Evolutionary conservation across 2,329 filamentous ascomycete genomes (phyloP), one percentile per base, ranked within the genome.

Genomic region (Blumeriella jaapii): DNA sequence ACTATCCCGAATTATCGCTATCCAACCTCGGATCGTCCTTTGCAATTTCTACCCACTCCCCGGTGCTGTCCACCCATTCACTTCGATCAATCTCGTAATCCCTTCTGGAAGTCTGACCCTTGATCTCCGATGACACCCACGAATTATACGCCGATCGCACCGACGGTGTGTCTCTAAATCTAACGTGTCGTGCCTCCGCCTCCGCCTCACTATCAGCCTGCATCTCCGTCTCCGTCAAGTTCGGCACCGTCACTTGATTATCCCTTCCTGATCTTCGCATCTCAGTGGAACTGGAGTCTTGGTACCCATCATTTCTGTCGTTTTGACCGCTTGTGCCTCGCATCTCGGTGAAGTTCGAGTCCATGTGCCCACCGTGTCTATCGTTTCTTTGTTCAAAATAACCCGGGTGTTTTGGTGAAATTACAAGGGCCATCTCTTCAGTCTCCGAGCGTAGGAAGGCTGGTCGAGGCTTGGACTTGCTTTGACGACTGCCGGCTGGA

Each of bases 91-190:
- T n/a, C 17, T 16, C 12, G n/a, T 35, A 6, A 12, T 29, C 32
- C 11, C n/a, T 17, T 12, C 26, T 22, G 11, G 25, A 29, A 5
- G 12, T 12, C 17, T 35, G 32, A 16, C 25, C 29, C 5, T 17
- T 12, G 13, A 6, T 8, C 10, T 29, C 32, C 6, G 32, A 29
- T 17, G 5, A 5, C 2, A 5, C 19, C 32, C 32, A 23, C 4
- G 19, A 5, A 4, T 34, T 25, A 11, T 15, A 12, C 13, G 22
- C 17, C 6, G 37, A 39, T 12, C 27, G 25, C 16, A 35, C 10
- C 5, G 31, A 35, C 10, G 39, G 31, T 4, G 39, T 41, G 12
- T 38, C 24, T 23, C 38, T 29, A 19, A 43, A 43, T 1, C 23
- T 38, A 10, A 43, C 41, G 22, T 44, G 38, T 32, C 33, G 32